Base-by-base conservation (phyloP, 805 yeast species). In the Yamadazyma takamatsuzukensis region DNA sequence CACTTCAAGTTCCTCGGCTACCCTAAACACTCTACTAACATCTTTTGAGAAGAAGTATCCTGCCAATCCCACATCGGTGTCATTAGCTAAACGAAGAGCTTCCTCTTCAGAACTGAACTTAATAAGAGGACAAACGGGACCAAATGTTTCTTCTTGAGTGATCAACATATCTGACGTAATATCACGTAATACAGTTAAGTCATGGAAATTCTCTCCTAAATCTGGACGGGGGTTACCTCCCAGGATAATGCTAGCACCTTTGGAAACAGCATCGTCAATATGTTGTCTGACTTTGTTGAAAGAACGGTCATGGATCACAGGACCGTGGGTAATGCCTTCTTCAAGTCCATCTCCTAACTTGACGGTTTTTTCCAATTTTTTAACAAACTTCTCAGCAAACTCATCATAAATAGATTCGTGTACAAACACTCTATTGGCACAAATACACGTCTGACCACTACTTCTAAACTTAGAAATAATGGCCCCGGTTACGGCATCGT, bases 81-180 rank as follows among this genome's bases (percentile, higher is more conserved):
- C 68, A 57, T 85, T 85, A 15, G 93, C 89, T 36, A 66, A 49
- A 32, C 49, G 54, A 6, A 83, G 30, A 4, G 75, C 89, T 51
- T 81, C 84, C 27, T 77, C 80, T 29, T 75, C 83, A n/a, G 77
- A 54, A 25, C 56, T 53, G 51, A 84, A 84, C 49, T 72, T 74
- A 51, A 81, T 72, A 32, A 85, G 56, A 2, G 87, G 84, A 13
- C 84, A 84, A 12, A 84, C 65, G 2, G 94, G 94, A 2, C 93
- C 94, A 54, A 84, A 84, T 2, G 89, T 83, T 54, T 84, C 94
- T 45, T 83, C 88, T n/a, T 55, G 44, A 44, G 72, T 66, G 21
- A 83, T 74, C 25, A 54, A 42, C 76, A 83, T 83, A 14, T 65
- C 67, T 2, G 61, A 53, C 30, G 78, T 74, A 29, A 77, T 83